These are phyloP conservation scores for Xylariaceae sp. DNA, from an alignment of 2,329 filamentous ascomycete species.

Conservation along the genomic window DNA sequence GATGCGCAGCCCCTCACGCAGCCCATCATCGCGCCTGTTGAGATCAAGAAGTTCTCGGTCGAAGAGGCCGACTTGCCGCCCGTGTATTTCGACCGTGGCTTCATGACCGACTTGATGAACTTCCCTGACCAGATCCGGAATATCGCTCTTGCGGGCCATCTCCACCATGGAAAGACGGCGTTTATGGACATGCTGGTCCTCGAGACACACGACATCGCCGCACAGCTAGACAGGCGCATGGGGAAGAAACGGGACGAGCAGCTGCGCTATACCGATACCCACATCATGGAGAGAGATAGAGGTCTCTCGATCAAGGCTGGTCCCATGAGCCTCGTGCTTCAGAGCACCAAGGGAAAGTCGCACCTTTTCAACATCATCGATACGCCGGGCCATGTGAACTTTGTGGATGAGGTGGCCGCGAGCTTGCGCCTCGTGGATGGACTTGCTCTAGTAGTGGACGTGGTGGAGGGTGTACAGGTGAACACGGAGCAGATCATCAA, in stretches of 20 bases:
- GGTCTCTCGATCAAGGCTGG: constrained; percentile 88
- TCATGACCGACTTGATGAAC: constrained; percentile 95
- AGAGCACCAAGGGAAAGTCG: constrained; percentile 85
- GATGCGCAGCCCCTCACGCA: constrained; percentile 89
- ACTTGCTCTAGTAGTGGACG: constrained; percentile 87
- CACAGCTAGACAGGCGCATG: constrained; percentile 71
- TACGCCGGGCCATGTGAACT: constrained; percentile 96
- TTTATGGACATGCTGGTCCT: constrained; percentile 98
- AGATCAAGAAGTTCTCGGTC: constrained; percentile 93
- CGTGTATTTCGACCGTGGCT: constrained; percentile 80
- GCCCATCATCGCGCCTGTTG: constrained; percentile 88
- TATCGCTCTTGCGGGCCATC: constrained; percentile 81
- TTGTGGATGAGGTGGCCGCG: constrained; percentile 92
- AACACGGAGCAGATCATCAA: constrained; percentile 98
- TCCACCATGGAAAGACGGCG: constrained; percentile 96
- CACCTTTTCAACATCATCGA: constrained; percentile 93
- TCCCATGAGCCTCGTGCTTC: constrained; percentile 89
- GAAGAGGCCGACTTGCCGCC: constrained; percentile 86
- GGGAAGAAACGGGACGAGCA: constrained; percentile 83
- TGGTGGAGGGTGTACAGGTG: constrained; percentile 97
- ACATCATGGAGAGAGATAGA: constrained; percentile 80
- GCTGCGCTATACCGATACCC: constrained; percentile 89
- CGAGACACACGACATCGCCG: constrained; percentile 84
- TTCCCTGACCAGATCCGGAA: constrained; percentile 94
- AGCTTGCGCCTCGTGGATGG: constrained; percentile 84